A percentile compares a stretch with the other conserved stretches of the same genome.
These are phyloP conservation scores for Bisporella sp. DNA, from an alignment of 2,329 filamentous ascomycete genomes.

Conservation along the genomic window DNA sequence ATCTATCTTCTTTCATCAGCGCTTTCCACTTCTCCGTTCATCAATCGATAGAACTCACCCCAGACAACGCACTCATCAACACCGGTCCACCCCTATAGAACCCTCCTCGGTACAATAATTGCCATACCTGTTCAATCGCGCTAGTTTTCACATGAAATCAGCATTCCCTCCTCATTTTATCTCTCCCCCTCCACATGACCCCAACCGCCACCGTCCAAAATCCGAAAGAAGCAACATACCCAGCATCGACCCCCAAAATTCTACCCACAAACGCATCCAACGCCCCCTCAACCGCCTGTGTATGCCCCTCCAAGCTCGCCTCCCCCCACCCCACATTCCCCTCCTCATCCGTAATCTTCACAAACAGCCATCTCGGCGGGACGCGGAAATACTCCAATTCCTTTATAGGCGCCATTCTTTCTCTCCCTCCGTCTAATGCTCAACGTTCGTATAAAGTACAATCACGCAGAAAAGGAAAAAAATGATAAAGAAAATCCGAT, in stretches of 20 bases:
- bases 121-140: constrained; percentile 78
- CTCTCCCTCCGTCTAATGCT: neutral
- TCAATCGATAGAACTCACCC: constrained; percentile 23
- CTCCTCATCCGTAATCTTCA: constrained; percentile 64
- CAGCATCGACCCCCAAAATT: constrained; percentile 61
- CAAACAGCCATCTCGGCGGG: constrained; percentile 69
- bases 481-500: no score
- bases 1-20: constrained; percentile 42
- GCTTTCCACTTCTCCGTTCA: neutral
- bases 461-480: no score
- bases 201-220: neutral
- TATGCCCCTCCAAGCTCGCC: constrained; percentile 67
- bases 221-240: constrained; percentile 39
- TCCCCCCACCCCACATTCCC: constrained; percentile 67
- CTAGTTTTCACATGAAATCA: constrained; percentile 30
- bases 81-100: constrained; percentile 77
- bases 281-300: constrained; percentile 66
- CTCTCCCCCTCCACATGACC: neutral
- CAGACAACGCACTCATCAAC: constrained; percentile 72
- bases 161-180: neutral
- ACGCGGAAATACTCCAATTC: constrained; percentile 61
- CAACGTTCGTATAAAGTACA: no score
- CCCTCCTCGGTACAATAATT: constrained; percentile 59
- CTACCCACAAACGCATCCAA: constrained; percentile 58
- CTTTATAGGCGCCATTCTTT: neutral